Evolutionary conservation across 2,329 filamentous ascomycete genomes (phyloP).

Genomic region (Celoporthe dispersa): DNA sequence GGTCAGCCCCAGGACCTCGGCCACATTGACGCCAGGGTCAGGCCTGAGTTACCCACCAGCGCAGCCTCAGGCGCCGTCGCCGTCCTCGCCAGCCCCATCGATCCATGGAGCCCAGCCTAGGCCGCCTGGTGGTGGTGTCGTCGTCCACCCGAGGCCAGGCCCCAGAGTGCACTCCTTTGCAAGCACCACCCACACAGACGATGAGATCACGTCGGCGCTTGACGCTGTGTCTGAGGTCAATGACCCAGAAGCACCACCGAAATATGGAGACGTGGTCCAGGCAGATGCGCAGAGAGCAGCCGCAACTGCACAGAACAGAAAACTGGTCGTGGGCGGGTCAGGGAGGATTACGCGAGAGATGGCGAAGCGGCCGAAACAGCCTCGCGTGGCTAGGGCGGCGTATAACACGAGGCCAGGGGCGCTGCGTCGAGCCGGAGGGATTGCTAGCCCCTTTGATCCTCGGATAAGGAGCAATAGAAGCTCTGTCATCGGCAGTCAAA

Average conservation of each 20-base stretch:
- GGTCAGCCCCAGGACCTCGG: slow-evolving; percentile 7
- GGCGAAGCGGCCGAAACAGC: neutral
- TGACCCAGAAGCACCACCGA: slow-evolving; percentile 17
- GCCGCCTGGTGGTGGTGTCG: neutral
- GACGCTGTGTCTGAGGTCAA: slow-evolving; percentile 13
- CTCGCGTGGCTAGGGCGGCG: neutral
- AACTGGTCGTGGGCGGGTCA: slow-evolving; percentile 18
- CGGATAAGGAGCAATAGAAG: slow-evolving; percentile 12
- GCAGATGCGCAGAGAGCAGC: slow-evolving; percentile 8
- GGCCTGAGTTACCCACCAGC: neutral
- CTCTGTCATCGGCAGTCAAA: slow-evolving; percentile 10
- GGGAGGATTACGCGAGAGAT: slow-evolving; percentile 12
- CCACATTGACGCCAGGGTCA: slow-evolving; percentile 8
- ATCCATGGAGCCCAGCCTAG: slow-evolving; percentile 1
- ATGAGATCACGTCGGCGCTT: slow-evolving; percentile 15
- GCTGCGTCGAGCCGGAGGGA: neutral
- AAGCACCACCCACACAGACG: slow-evolving; percentile 13
- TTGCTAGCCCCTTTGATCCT: neutral
- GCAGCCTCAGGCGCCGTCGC: slow-evolving; percentile 3
- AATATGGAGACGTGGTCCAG: slow-evolving; percentile 19
- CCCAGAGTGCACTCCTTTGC: slow-evolving; percentile 10
- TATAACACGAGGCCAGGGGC: slow-evolving; percentile 3
- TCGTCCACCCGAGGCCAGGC: neutral
- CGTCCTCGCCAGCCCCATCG: slow-evolving; percentile 4
- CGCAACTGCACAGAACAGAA: neutral